Percentiles rank a stretch among this genome's conserved stretches.
Evolutionary conservation across 164 flowering plant genomes (phyloP).

Genomic region (Vitis labrusca): DNA sequence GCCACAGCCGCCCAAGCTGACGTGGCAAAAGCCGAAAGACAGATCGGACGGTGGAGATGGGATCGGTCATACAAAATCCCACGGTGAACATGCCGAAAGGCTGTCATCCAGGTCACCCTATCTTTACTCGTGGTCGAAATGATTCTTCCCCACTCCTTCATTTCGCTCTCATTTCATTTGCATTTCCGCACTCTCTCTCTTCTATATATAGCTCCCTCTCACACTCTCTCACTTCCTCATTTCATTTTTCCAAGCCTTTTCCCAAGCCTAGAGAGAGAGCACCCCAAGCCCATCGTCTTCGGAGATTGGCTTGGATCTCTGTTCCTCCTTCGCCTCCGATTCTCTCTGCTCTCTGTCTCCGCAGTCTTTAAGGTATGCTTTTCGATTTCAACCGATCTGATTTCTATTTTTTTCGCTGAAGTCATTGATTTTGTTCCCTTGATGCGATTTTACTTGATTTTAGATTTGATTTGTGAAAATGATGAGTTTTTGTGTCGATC

Average conservation of each 20-base stretch:
- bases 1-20: background rate
- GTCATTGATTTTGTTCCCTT: background rate
- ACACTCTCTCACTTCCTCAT: background rate
- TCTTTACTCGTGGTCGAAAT: slow-evolving; percentile 36
- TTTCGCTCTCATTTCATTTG: slow-evolving; percentile 26
- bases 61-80: background rate
- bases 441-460: background rate
- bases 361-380: background rate
- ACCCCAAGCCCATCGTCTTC: slow-evolving; percentile 15
- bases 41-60: slow-evolving; percentile 6
- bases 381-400: background rate
- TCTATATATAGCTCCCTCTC: background rate
- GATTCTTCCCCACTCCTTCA: slow-evolving; percentile 19
- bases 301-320: slow-evolving; percentile 10
- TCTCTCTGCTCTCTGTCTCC: background rate
- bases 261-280: background rate
- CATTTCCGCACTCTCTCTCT: slow-evolving; percentile 8
- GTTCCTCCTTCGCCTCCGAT: slow-evolving; percentile 1
- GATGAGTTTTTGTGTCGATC: no score
- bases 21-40: background rate
- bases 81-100: slow-evolving; percentile 18
- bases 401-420: background rate
- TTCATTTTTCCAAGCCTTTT: background rate
- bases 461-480: no score
- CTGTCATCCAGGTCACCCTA: slow-evolving; percentile 48